A percentile compares a stretch with the other conserved stretches of the same genome.
These are phyloP conservation scores for Penicillium riverlandense DNA, from an alignment of 495 filamentous ascomycete species.

Conservation along the genomic window DNA sequence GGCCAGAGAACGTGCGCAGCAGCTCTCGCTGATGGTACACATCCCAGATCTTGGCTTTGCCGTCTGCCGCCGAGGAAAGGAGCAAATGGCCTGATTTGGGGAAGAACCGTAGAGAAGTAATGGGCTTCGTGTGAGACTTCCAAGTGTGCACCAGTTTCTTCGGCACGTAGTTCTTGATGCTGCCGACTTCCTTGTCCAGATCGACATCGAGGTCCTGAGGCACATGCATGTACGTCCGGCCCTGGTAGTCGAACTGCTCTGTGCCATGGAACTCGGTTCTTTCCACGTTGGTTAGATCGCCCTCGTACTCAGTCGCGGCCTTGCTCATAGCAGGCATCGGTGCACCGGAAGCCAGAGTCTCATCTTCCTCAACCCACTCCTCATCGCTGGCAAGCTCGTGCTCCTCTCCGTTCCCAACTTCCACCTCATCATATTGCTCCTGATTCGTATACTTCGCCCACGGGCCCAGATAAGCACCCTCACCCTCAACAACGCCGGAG, in stretches of 20 bases:
- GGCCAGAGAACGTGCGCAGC: slow-evolving; percentile 81
- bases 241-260: slow-evolving; percentile 83
- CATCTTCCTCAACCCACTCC: slow-evolving; percentile 65
- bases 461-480: slow-evolving; percentile 80
- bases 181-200: slow-evolving; percentile 71
- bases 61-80: slow-evolving; percentile 77
- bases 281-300: slow-evolving; percentile 52
- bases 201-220: slow-evolving; percentile 94
- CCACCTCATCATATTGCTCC: slow-evolving; percentile 54
- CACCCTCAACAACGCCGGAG: slow-evolving; percentile 73
- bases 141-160: slow-evolving; percentile 90
- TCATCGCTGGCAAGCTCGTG: slow-evolving; percentile 69
- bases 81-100: slow-evolving; percentile 81
- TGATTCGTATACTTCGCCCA: slow-evolving; percentile 82
- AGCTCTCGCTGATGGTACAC: slow-evolving; percentile 84
- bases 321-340: slow-evolving; percentile 49
- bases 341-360: slow-evolving; percentile 31
- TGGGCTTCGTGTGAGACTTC: slow-evolving; percentile 77
- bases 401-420: slow-evolving; percentile 34
- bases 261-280: slow-evolving; percentile 82
- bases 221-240: slow-evolving; percentile 75
- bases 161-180: slow-evolving; percentile 79
- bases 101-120: slow-evolving; percentile 83
- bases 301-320: slow-evolving; percentile 52
- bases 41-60: slow-evolving; percentile 90